These are phyloP conservation scores for Myxozyma nipponensis DNA, from an alignment of 805 yeast genomes.

Conservation along the genomic window DNA sequence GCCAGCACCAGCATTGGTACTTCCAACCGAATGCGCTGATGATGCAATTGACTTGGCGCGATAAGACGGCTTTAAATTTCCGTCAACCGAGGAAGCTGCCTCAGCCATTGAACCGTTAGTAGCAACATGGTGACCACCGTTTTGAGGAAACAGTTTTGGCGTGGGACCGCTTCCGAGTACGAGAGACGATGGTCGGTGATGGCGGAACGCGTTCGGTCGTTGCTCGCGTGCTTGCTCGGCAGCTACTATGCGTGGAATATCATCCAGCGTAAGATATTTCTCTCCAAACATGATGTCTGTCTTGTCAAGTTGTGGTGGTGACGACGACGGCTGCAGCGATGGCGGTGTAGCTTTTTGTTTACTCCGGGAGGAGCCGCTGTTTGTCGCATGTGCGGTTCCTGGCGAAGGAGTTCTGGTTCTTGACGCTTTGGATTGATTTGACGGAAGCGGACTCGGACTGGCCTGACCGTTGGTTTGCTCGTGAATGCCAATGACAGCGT, in stretches of 20 bases:
- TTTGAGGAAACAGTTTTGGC: slow-evolving; percentile 16
- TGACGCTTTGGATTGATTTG: not conserved
- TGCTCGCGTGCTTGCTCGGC: slow-evolving; percentile 94
- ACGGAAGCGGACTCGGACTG: not conserved
- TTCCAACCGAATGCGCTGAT: slow-evolving; percentile 6
- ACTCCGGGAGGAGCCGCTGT: no score
- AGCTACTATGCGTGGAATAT: slow-evolving; percentile 94
- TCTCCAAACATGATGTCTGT: slow-evolving; percentile 41
- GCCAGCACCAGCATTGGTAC: not conserved
- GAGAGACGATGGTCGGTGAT: slow-evolving; percentile 32
- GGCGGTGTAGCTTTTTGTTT: not conserved
- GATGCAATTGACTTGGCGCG: slow-evolving; percentile 10
- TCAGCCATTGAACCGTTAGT: not conserved
- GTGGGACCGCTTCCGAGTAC: slow-evolving; percentile 11
- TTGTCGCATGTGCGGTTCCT: no score
- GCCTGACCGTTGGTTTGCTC: not conserved
- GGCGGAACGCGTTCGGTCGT: slow-evolving; percentile 87
- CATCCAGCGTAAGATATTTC: slow-evolving; percentile 85
- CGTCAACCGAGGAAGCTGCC: not conserved
- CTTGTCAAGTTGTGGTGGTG: slow-evolving; percentile 6
- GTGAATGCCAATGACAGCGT: not conserved
- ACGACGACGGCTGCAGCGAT: not conserved
- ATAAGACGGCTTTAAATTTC: not conserved
- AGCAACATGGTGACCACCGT: slow-evolving; percentile 1
- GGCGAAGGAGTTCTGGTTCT: not conserved